Evolutionary conservation across 495 filamentous ascomycete species (phyloP), one percentile per base, ranked within the genome.

Genomic region (Penicillium paxilli): DNA sequence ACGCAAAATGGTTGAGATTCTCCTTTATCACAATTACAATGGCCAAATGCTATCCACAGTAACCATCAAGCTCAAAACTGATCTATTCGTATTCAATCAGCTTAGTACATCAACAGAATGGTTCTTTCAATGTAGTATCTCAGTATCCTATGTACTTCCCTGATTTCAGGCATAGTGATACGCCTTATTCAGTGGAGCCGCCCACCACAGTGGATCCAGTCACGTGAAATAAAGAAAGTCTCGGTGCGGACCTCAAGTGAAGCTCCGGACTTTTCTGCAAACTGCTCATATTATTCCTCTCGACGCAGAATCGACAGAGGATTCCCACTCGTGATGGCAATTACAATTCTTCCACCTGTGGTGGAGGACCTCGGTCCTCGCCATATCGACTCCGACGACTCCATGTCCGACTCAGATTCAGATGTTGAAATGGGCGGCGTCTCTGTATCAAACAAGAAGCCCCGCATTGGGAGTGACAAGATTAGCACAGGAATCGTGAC

Each of bases 331-430:
- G 58, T 16, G 14, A 96, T 96, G 90, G 83, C 89, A 37, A 91
- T 94, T 59, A 89, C 87, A 20, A 93, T 94, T 57, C 73, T 84
- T n/a, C 72, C 86, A 2, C 90, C 90, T 22, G 78, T 80, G 25
- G 66, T 66, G 38, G 73, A 79, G 41, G 64, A 74, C 49, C 47
- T 65, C 17, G 55, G 62, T 55, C 57, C 66, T 50, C 47, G 59
- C 51, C 53, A 66, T 51, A 48, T 55, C 55, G 62, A 69, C 47
- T 59, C 68, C 52, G 63, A 76, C 20, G 70, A 76, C 49, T 75
- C 75, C 30, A 77, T 80, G 63, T 76, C 79, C 26, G 79, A 87
- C 62, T 79, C 80, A 45, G 84, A 90, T 57, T 77, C 81, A 48
- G 84, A 89, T 63, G 81, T 86, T 41, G 73, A 80, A 57, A 81